Percentiles rank a stretch among this genome's conserved stretches.
phyloP scores from a whole-genome alignment of 208 protist genomes.

The Acanthamoeba healyi region DNA sequence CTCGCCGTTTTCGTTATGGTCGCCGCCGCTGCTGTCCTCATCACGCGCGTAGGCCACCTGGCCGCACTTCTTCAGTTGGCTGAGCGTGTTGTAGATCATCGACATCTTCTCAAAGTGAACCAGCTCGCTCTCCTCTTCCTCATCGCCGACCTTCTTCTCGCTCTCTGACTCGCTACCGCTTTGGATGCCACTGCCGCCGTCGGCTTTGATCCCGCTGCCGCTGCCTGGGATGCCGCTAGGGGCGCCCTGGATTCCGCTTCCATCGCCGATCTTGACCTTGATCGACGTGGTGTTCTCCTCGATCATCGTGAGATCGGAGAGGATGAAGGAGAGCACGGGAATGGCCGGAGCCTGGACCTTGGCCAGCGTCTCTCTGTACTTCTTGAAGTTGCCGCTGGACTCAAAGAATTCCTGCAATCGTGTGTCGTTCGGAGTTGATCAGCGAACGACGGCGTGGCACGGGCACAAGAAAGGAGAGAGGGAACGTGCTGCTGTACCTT shows the following conservation, averaged over 20 bases:
- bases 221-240: not conserved
- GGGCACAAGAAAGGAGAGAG: too few species aligned
- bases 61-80: constrained; percentile 47
- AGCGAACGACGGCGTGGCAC: not conserved
- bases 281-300: constrained; percentile 71
- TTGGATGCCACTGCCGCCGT: not conserved
- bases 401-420: constrained; percentile 24
- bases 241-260: not conserved
- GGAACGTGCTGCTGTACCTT: constrained; percentile 24
- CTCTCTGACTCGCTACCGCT: not conserved
- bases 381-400: constrained; percentile 69
- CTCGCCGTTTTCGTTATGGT: not conserved
- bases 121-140: constrained; percentile 64
- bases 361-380: constrained; percentile 58
- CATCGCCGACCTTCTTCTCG: not conserved
- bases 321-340: constrained; percentile 71
- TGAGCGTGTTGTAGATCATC: constrained; percentile 74
- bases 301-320: constrained; percentile 75
- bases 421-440: not conserved
- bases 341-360: constrained; percentile 51
- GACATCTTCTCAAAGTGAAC: constrained; percentile 77
- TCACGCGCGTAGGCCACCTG: not conserved
- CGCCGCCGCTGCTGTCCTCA: not conserved
- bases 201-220: not conserved
- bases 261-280: not conserved